Base-by-base conservation (phyloP, 2,329 filamentous ascomycete species). In the Trichoderma breve region DNA sequence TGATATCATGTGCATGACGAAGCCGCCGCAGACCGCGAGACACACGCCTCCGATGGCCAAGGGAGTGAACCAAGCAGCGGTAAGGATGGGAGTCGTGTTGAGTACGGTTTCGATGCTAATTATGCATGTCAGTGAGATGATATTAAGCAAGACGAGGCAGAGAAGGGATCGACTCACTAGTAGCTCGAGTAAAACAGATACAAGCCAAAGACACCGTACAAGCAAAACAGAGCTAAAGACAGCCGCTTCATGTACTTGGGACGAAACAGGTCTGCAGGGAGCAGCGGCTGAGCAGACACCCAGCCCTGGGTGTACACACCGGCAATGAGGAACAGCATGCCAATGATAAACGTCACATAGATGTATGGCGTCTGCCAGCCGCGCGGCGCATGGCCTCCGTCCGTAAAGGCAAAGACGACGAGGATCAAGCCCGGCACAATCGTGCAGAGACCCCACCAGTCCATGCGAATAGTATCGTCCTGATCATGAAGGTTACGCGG, bases 361-460 rank as follows among this genome's bases (percentile, higher is more conserved):
- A 95, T 90, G 74, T 94, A 93, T 1, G 91, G 90, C 0, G 91
- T 93, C n/a, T 80, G 83, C 92, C 93, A 95, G 2, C 90, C 88
- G 3, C 89, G 78, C 0, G 90, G 87, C 0, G 91, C 91, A 78
- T 93, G 89, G 0, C 90, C 87, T 8, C 90, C 90, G 62, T 93
- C 90, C 0, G 92, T 94, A 66, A 96, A 87, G 0, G 92, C 91
- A 76, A 91, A 95, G 0, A 94, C 90, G 74, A 93, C 84, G 30
- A 96, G 84, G 2, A 92, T 84, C 14, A 94, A 80, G 0, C 91
- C 92, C 0, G 86, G 85, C 0, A 93, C 85, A 18, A 91, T 90
- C 15, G 90, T 86, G 3, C 80, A 77, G 2, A 87, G 81, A 0
- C 92, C 92, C 71, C 85, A 82, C 87, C 90, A 94, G 78, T 95